A percentile compares a stretch with the other conserved stretches of the same genome.
Evolutionary conservation across 768 basidiomycete genomes (phyloP).

Genomic region (Phanerochaete sordida): DNA sequence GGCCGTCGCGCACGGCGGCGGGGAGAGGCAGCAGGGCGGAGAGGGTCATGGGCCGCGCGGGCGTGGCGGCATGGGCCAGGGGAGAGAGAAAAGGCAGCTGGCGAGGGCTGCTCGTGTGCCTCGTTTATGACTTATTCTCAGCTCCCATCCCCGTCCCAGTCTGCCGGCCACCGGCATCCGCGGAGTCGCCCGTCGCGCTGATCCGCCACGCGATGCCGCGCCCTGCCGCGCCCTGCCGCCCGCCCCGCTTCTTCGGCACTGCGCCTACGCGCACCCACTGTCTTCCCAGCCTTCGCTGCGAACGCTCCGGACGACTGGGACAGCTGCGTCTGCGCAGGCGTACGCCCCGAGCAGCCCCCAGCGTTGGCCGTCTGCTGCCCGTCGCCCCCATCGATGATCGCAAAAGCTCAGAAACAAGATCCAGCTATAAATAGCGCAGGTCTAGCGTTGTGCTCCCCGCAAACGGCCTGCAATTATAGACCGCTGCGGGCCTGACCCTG

Average conservation of each 20-base stretch:
- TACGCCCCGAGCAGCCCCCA: no score
- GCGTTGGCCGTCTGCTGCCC: background rate
- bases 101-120: slow-evolving; percentile 5
- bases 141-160: background rate
- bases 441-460: background rate
- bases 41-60: slow-evolving; percentile 1
- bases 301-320: background rate
- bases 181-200: background rate
- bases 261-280: slow-evolving; percentile 3
- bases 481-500: no score
- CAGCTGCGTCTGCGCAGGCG: background rate
- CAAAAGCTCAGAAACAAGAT: background rate
- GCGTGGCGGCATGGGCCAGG: slow-evolving; percentile 1
- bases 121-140: slow-evolving; percentile 1
- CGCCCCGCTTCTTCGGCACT: background rate
- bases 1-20: slow-evolving; percentile 4
- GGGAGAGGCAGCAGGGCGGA: slow-evolving; percentile 16
- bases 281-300: background rate
- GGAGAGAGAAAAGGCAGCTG: background rate
- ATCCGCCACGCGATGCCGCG: background rate
- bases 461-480: background rate
- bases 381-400: background rate
- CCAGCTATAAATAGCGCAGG: background rate
- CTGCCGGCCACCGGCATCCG: background rate
- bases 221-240: background rate